Conservation (phyloP, 129 eudicot species). For the Chrysanthemum makinoi region DNA sequence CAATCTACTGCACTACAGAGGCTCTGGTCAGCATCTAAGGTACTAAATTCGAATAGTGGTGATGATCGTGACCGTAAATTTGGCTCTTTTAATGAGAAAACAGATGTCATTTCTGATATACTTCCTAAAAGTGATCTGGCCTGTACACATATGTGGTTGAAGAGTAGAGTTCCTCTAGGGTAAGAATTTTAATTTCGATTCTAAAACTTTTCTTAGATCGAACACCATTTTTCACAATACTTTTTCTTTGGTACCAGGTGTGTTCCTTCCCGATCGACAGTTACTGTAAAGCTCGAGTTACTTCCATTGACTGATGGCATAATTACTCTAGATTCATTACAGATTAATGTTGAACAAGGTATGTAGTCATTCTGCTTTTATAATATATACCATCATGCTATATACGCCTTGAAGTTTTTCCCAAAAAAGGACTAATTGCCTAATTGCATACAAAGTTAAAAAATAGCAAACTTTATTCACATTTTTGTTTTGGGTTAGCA, state of each 20-base stretch:
- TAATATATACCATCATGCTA: not conserved
- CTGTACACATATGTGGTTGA: constrained; percentile 82
- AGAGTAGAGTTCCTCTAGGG: constrained; percentile 93
- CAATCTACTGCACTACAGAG: constrained; percentile 28
- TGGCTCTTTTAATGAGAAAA: constrained; percentile 33
- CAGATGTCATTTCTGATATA: constrained; percentile 41
- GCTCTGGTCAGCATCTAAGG: constrained; percentile 28
- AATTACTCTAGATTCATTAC: constrained; percentile 84
- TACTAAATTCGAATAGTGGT: constrained; percentile 30
- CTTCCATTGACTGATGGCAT: constrained; percentile 87
- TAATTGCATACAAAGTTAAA: too few species aligned
- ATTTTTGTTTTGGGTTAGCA: too few species aligned
- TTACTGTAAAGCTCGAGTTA: constrained; percentile 78
- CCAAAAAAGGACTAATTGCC: too few species aligned
- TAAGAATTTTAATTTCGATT: constrained; percentile 23
- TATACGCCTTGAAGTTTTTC: not conserved
- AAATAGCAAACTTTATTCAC: too few species aligned
- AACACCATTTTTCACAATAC: constrained; percentile 7
- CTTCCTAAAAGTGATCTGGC: constrained; percentile 56
- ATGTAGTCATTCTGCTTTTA: constrained; percentile 1
- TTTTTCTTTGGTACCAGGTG: constrained; percentile 35
- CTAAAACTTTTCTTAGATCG: too few species aligned
- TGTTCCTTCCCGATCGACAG: constrained; percentile 75
- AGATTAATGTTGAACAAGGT: constrained; percentile 77
- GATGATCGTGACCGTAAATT: constrained; percentile 39